Base-by-base conservation (phyloP, 2,329 filamentous ascomycete species). In the Aspergillus sp. region DNA sequence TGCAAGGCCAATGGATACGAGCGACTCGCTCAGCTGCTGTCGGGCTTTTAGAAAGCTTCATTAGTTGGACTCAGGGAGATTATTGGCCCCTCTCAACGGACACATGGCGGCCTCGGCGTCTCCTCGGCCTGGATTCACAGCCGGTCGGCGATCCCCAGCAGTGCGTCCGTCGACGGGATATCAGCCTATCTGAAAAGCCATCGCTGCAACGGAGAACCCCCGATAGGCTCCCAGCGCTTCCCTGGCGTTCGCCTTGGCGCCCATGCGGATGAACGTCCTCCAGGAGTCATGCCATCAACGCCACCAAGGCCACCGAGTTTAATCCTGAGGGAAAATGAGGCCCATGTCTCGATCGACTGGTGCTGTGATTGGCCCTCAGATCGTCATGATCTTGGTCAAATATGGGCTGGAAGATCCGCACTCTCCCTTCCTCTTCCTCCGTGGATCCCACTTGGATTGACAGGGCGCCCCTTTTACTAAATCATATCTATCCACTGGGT, bases 161-260 rank as follows among this genome's bases (percentile, higher is more conserved):
- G 40, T 5, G 14, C 16, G 11, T 38, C 34, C 34, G 2, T 38
- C 34, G 34, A 38, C 34, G 34, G 34, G 34, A 38, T 38, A n/a
- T 38, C 16, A 17, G 34, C 34, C 34, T 17, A 38, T n/a, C 34
- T n/a, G 34, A 9, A n/a, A 13, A 3, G 34, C 34, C 25, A 29
- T 6, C 25, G 25, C 25, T 29, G 25, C 25, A 29, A 38, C 5
- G 32, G 32, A 48, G 47, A 34, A 20, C 19, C 46, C 32, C 34
- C 46, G 46, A 48, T 49, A 29, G 45, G 53, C 44, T 52, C 45
- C 23, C 43, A 36, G 40, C 45, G 40, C 41, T 40, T 41, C 36
- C 32, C 47, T 47, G 50, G 52, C 47, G 50, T 50, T 32, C 46
- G 47, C 21, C 50, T 58, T 58, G 51, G 56, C 53, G 54, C 50